Evolutionary conservation across 2,329 filamentous ascomycete species (phyloP).

Genomic region (Ascochyta clinopodiicola): DNA sequence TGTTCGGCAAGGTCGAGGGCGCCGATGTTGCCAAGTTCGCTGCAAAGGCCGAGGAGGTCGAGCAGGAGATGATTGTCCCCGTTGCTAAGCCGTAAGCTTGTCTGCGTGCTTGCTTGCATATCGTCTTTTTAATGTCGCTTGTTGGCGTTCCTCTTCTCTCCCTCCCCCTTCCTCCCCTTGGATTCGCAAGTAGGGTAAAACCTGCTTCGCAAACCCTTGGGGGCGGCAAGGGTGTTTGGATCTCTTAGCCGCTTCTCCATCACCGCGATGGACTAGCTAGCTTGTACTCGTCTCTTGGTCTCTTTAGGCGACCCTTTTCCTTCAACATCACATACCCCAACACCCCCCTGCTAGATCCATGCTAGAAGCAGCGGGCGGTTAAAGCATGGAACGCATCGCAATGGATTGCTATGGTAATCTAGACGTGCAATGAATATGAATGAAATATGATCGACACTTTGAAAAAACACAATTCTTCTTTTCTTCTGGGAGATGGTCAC

Average conservation of each 20-base stretch:
- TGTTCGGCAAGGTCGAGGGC: slow-evolving; percentile 59
- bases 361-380: slow-evolving; percentile 20
- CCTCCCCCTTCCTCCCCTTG: background rate
- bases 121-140: slow-evolving; percentile 7
- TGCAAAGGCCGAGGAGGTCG: slow-evolving; percentile 40
- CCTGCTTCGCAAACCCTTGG: background rate
- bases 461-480: background rate
- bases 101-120: no score
- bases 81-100: slow-evolving; percentile 34
- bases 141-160: slow-evolving; percentile 11
- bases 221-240: background rate
- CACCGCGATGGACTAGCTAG: background rate
- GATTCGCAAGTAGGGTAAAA: background rate
- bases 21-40: slow-evolving; percentile 54
- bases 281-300: background rate
- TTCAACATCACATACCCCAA: slow-evolving; percentile 19
- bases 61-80: slow-evolving; percentile 45
- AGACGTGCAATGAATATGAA: slow-evolving; percentile 17
- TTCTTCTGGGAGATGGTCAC: background rate
- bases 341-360: slow-evolving; percentile 22
- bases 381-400: slow-evolving; percentile 14
- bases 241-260: slow-evolving; percentile 3
- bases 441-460: slow-evolving; percentile 14
- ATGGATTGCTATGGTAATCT: slow-evolving; percentile 19
- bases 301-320: slow-evolving; percentile 1